Evolutionary conservation across 192 early-diverging fungal genomes (phyloP).

Genomic region (Phycomyces nitens): DNA sequence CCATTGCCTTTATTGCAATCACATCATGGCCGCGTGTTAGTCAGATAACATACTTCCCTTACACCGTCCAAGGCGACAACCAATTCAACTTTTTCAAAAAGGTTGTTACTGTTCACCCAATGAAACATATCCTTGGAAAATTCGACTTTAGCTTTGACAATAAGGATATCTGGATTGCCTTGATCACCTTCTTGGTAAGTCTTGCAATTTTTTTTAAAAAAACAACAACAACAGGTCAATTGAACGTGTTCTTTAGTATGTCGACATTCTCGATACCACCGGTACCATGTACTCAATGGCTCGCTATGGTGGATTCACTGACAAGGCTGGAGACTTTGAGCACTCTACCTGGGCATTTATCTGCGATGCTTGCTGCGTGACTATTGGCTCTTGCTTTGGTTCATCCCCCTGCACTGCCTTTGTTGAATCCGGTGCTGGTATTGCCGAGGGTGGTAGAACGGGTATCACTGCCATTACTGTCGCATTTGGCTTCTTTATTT

Average conservation of each 20-base stretch:
- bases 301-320: conserved; percentile 72
- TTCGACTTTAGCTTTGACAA: conserved; percentile 62
- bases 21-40: conserved; percentile 72
- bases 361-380: conserved; percentile 62
- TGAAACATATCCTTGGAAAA: conserved; percentile 51
- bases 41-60: conserved; percentile 72
- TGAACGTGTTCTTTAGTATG: conserved; percentile 41
- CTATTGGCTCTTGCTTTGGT: conserved; percentile 69
- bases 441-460: conserved; percentile 76
- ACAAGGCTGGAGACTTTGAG: conserved; percentile 77
- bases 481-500: conserved; percentile 69
- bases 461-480: conserved; percentile 71
- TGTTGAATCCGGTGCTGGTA: conserved; percentile 80
- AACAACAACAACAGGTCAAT: not conserved
- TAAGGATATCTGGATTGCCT: conserved; percentile 71
- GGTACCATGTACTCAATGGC: conserved; percentile 87
- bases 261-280: conserved; percentile 85
- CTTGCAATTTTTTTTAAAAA: not conserved
- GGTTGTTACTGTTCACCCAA: conserved; percentile 63
- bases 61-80: conserved; percentile 56
- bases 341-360: conserved; percentile 73
- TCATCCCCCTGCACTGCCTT: conserved; percentile 75
- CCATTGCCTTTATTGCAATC: conserved; percentile 65
- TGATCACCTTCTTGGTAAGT: conserved; percentile 68
- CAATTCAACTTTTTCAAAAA: conserved; percentile 70